Evolutionary conservation across 176 grass and related monocot genomes (phyloP), one percentile per base, ranked within the genome.

Genomic region (Otatea glauca): DNA sequence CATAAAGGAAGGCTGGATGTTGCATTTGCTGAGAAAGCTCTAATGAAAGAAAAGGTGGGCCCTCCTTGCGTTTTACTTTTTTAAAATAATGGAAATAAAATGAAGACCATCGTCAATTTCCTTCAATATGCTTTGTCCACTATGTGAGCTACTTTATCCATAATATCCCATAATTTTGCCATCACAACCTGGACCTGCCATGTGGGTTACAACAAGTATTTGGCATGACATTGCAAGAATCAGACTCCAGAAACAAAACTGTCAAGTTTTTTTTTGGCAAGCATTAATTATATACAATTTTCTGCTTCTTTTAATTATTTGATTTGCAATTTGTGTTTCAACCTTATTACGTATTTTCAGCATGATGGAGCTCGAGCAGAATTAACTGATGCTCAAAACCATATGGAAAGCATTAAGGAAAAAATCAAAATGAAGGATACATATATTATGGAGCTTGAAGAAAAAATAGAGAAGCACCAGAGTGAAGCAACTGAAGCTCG

Each of bases 1-100:
- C 96, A 96, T 84, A 98, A 95, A 88, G 96, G 96, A 78, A 92
- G 77, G 69, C 82, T 94, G 5, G 91, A 98, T 92, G 93, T 98
- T 90, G 96, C 91, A 74, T 81, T 67, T 79, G 88, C 91, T 74
- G 91, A 96, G 86, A 94, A 91, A 77, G 79, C 89, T 25, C 80
- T 98, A 83, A 88, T 98, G 83, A 93, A 84, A 87, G 85, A 98
- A 85, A 98, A 98, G 93, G 96, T 95, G 66, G 3, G 66, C 32
- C 24, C 68, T 84, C 29, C 76, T 25, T 75, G 8, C 39, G 15
- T 60, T 69, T 63, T 67, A 48, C 7, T 34, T 20, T 24, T 69
- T 61, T 15, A 7, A 54, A 67, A 76, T 55, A 58, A 48, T 20
- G 47, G 23, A 66, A 69, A 64, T 21, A 47, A 72, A 42, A 66